Percentiles rank a stretch among this genome's conserved stretches.
Conservation (phyloP, 2,329 filamentous ascomycete species). For the Boeremia exigua region DNA sequence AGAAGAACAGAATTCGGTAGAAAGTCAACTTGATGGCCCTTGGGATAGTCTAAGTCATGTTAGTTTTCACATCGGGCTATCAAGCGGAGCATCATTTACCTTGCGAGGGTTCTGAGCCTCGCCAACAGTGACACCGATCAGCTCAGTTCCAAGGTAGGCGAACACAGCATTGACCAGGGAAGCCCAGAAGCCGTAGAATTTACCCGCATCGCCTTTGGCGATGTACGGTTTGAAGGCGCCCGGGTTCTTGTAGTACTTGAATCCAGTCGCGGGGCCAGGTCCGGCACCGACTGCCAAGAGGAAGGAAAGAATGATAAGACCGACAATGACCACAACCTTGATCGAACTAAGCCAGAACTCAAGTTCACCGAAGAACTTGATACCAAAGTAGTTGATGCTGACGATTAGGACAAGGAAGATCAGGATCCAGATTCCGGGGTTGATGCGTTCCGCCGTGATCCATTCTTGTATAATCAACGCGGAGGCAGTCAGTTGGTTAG, state of each 20-base stretch:
- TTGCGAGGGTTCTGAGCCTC: slow-evolving; percentile 79
- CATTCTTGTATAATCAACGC: slow-evolving; percentile 81
- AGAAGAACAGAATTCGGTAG: slow-evolving; percentile 83
- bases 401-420: slow-evolving; percentile 56
- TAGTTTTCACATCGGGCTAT: background rate
- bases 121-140: slow-evolving; percentile 79
- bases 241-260: slow-evolving; percentile 54
- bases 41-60: slow-evolving; percentile 64
- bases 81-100: slow-evolving; percentile 26
- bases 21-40: slow-evolving; percentile 81
- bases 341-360: slow-evolving; percentile 58
- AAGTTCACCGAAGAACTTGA: slow-evolving; percentile 61
- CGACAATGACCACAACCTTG: slow-evolving; percentile 55
- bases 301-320: slow-evolving; percentile 54
- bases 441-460: slow-evolving; percentile 69
- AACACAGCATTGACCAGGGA: slow-evolving; percentile 79
- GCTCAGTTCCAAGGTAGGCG: slow-evolving; percentile 74
- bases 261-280: slow-evolving; percentile 51
- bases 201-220: slow-evolving; percentile 41
- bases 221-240: slow-evolving; percentile 54
- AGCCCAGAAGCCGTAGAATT: slow-evolving; percentile 63
- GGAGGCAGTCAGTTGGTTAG: slow-evolving; percentile 83
- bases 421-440: slow-evolving; percentile 81
- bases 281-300: slow-evolving; percentile 53
- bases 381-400: slow-evolving; percentile 60